phyloP scores from a whole-genome alignment of 2,329 filamentous ascomycete genomes.

The Phoma sp. region DNA sequence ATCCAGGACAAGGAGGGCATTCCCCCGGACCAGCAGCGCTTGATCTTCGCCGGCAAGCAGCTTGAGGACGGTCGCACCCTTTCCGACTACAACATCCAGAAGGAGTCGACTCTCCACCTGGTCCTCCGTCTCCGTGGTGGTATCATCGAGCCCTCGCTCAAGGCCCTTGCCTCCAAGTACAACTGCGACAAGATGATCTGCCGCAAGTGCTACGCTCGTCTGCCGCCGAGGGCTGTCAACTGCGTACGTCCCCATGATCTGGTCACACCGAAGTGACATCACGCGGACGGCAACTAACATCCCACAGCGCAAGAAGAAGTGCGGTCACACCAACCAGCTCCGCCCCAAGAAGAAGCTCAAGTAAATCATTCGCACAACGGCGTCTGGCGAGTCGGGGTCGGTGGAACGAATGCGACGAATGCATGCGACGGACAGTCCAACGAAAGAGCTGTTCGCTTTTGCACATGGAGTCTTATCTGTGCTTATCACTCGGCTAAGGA shows the following conservation, averaged over 20 bases:
- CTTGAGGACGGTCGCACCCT: conserved; percentile 97
- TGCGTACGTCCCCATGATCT: conserved; percentile 60
- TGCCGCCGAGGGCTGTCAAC: conserved; percentile 98
- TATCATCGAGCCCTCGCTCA: conserved; percentile 97
- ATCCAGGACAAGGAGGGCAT: conserved; percentile 99
- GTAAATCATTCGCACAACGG: conserved; percentile 62
- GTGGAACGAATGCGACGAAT: conserved; percentile 42
- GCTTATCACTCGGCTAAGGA: conserved; percentile 35
- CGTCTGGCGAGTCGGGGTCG: conserved; percentile 42
- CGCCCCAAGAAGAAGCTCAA: conserved; percentile 99
- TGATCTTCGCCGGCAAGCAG: conserved; percentile 99
- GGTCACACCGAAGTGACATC: background rate
- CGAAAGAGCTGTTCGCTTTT: conserved; percentile 34
- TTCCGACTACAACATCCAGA: conserved; percentile 99
- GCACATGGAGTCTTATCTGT: conserved; percentile 37
- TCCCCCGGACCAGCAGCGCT: conserved; percentile 94
- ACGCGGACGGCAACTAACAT: conserved; percentile 25
- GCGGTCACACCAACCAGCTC: conserved; percentile 99
- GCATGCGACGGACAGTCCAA: conserved; percentile 34
- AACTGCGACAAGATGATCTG: conserved; percentile 99
- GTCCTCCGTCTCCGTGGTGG: conserved; percentile 99
- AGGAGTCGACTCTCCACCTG: conserved; percentile 98
- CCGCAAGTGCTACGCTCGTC: conserved; percentile 99
- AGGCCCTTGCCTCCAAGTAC: conserved; percentile 98
- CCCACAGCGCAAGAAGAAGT: conserved; percentile 82